Base-by-base conservation (phyloP, 2,329 filamentous ascomycete species). In the Cladosporium velox region DNA sequence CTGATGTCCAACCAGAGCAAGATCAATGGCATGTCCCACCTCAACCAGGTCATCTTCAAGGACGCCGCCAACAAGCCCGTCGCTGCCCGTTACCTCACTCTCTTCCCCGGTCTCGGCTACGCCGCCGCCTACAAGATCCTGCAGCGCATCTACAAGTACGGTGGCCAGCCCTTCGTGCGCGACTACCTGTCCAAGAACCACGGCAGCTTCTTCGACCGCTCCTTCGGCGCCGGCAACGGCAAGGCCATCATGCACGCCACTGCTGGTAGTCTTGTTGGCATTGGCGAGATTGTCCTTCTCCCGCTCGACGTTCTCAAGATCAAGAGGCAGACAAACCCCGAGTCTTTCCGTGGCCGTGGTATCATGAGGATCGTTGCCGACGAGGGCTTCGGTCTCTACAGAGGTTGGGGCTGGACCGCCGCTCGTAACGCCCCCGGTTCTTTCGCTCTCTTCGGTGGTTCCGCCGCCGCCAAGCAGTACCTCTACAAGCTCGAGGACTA, bases 221-320 rank as follows among this genome's bases (percentile, higher is more conserved):
- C 92, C 12, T 99, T 99, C 76, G 95, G 95, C 77, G 93, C 93
- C 83, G 96, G 96, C 81, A 97, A 92, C 44, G 95, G 95, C 79
- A 98, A 99, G 86, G 94, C 95, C 15, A 93, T 99, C 74, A 91
- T 99, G 91, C 92, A 97, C 82, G 97, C 95, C 26, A 96, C 92
- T 61, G 95, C 95, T 69, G 95, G 95, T 69, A 94, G 91, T 82
- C 77, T 99, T 75, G 96, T 99, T 76, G 95, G 95, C 74, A 97
- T 99, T 74, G 95, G 95, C 77, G 95, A 99, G 83, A 96, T 99
- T 71, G 87, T 99, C 67, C 87, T 99, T 34, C 87, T 99, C 49
- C 95, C 95, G 51, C 88, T 99, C 68, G 95, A 99, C 74, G 94
- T 99, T 47, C 87, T 99, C 70, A 99, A 99, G 87, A 99, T 99